These are phyloP conservation scores for Metschnikowia amazonensis DNA, from an alignment of 805 yeast genomes.

Conservation along the genomic window DNA sequence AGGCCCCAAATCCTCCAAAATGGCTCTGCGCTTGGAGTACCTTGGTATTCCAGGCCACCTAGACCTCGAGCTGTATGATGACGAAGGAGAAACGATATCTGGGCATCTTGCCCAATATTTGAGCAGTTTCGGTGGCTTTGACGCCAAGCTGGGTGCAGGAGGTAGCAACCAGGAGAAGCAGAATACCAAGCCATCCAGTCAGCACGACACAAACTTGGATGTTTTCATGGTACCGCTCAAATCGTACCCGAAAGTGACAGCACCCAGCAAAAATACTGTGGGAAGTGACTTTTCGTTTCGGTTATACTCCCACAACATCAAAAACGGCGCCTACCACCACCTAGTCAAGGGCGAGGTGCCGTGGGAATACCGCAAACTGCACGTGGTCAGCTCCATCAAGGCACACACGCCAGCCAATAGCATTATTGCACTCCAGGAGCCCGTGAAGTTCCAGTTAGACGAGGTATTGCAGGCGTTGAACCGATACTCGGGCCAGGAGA, in stretches of 20 bases:
- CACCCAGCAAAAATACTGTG: conserved; percentile 9
- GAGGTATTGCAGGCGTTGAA: conserved; percentile 18
- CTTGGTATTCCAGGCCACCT: conserved; percentile 6
- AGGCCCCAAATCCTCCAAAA: conserved; percentile 17
- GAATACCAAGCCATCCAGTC: no score
- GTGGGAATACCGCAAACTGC: conserved; percentile 23
- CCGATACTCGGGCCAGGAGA: neutral
- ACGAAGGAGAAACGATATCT: neutral
- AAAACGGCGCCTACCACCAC: conserved; percentile 25
- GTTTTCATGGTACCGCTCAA: neutral
- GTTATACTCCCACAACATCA: conserved; percentile 35
- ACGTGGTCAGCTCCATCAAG: conserved; percentile 16
- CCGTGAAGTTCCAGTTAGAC: conserved; percentile 16
- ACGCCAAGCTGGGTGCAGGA: neutral
- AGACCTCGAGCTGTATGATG: conserved; percentile 5
- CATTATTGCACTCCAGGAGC: conserved; percentile 19
- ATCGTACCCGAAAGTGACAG: conserved; percentile 15
- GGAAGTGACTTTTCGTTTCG: conserved; percentile 23
- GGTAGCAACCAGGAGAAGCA: no score
- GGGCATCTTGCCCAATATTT: neutral
- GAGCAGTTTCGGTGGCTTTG: neutral
- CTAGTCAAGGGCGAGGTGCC: conserved; percentile 25
- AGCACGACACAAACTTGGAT: no score
- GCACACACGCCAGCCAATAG: conserved; percentile 22
- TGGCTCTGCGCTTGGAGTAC: conserved; percentile 11